Evolutionary conservation across 2,329 filamentous ascomycete species (phyloP), one percentile per base, ranked within the genome.

Genomic region (Botryotinia narcissicola): DNA sequence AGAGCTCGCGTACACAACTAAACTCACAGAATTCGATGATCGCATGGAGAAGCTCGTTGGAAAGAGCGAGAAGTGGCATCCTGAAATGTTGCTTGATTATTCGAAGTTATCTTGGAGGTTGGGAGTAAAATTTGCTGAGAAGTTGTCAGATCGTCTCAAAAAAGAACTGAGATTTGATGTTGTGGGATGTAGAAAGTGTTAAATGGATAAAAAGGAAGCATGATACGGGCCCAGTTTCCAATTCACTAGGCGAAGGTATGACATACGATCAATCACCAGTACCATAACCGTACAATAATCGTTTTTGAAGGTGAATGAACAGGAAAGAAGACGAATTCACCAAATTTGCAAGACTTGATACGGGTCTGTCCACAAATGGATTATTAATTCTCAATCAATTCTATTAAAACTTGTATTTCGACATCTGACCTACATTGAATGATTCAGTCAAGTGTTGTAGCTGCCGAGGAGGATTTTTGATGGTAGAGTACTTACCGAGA

Each of bases 1-100:
- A 85, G 32, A 86, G 80, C 76, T 77, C 82, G 80, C 83, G 84
- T 46, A 86, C 81, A 76, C 85, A 84, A 75, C 79, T 81, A 22
- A 82, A 81, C 20, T 78, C 80, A 1, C 85, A 76, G 16, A 74
- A 73, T 73, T 83, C 78, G 76, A 86, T 82, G 75, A 86, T 83
- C 59, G 80, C 80, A 20, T 82, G 78, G 18, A 86, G 78, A 62
- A 86, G 75, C 73, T 80, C 80, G 70, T 84, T 83, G 0, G 85
- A 83, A 29, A 86, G 78, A 48, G 67, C 64, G 42, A 37, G 10
- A 32, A 67, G 57, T 29, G 61, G 35, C 61, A 72, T 72, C 4
- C n/a, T 59, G 75, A 75, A 48, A 20, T 4, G 22, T 66, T n/a
- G 20, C 29, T 51, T 25, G 29, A 35, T 48, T 66, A 29, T 46